A percentile compares a stretch with the other conserved stretches of the same genome.
phyloP scores from a whole-genome alignment of 352 stramenopile genomes.

The Phytophthora multivora region DNA sequence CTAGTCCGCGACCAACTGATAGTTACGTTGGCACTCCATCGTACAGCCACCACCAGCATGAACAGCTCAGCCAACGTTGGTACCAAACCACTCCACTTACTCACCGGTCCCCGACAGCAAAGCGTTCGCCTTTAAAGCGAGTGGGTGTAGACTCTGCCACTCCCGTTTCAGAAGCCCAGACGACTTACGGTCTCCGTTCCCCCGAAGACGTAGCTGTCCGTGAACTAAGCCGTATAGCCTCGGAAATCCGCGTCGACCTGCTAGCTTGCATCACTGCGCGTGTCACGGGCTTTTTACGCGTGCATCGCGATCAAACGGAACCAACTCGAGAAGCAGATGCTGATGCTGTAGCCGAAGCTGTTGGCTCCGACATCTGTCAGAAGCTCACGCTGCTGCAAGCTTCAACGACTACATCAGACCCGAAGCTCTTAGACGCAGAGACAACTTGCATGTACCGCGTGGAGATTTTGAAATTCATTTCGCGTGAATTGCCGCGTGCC shows the following conservation, averaged over 20 bases:
- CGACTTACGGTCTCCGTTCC: constrained; percentile 15
- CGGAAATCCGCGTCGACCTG: constrained; percentile 65
- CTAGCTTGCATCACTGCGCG: constrained; percentile 69
- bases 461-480: constrained; percentile 87
- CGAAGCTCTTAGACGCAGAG: constrained; percentile 54
- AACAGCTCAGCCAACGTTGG: constrained; percentile 30
- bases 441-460: constrained; percentile 83
- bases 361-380: constrained; percentile 69
- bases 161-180: constrained; percentile 10
- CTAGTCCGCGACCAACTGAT: constrained; percentile 30
- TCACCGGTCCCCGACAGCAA: constrained; percentile 28
- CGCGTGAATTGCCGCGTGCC: constrained; percentile 73
- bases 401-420: constrained; percentile 20
- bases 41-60: constrained; percentile 29
- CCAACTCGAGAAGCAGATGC: constrained; percentile 36
- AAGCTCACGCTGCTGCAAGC: constrained; percentile 57
- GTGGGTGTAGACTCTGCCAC: constrained; percentile 29
- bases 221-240: constrained; percentile 63
- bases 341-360: constrained; percentile 50
- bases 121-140: constrained; percentile 31
- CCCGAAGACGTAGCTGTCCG: constrained; percentile 63
- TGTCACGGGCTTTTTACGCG: constrained; percentile 67
- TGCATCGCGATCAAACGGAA: constrained; percentile 44
- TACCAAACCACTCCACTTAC: constrained; percentile 21
- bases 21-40: constrained; percentile 33